Evolutionary conservation across 1,284 basidiomycete genomes (phyloP), one percentile per base, ranked within the genome.

Genomic region (Cryptococcus sp.): DNA sequence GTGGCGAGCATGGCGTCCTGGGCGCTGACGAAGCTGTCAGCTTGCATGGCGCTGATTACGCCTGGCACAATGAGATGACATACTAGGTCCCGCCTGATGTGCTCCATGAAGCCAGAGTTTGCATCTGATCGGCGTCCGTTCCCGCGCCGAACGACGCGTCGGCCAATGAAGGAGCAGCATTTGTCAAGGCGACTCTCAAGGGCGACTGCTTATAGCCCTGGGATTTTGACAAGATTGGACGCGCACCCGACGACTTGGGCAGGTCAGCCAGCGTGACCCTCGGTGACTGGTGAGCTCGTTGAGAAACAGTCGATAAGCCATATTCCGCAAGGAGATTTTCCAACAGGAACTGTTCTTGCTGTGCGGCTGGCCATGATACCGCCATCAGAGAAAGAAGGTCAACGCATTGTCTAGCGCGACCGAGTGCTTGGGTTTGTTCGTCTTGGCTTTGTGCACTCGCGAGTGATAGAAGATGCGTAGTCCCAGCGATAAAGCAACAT

Each of bases 401-500:
- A 13, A 64, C 60, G 45, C 67, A 69, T 26, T 65, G 63, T n/a
- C 61, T 51, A 2, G 58, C 65, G 5, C 59, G 48, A 15, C 26
- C 40, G 4, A 62, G 37, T 1, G 65, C 57, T 41, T 67, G 62
- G 3, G 51, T 54, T 19, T 63, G 58, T 26, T 58, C 55, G 44
- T 63, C 63, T 11, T 52, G 54, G 8, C 62, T 55, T 22, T 58
- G 58, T 15, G 66, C 48, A 45, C 62, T 64, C 16, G 66, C 65
- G 22, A 64, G 59, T 7, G 67, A 62, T 8, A 69, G 55, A 15
- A 69, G 55, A 38, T 64, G 62, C 5, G 65, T 65, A 1, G 86
- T 88, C 17, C 86, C 87, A 0, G 87, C 85, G 7, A 83, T 82
- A 70, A 87, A 89, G 49, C 84, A 79, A 46, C 83, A 82, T 65